Base-by-base conservation (phyloP, 495 filamentous ascomycete genomes). In the Podospora australis region DNA sequence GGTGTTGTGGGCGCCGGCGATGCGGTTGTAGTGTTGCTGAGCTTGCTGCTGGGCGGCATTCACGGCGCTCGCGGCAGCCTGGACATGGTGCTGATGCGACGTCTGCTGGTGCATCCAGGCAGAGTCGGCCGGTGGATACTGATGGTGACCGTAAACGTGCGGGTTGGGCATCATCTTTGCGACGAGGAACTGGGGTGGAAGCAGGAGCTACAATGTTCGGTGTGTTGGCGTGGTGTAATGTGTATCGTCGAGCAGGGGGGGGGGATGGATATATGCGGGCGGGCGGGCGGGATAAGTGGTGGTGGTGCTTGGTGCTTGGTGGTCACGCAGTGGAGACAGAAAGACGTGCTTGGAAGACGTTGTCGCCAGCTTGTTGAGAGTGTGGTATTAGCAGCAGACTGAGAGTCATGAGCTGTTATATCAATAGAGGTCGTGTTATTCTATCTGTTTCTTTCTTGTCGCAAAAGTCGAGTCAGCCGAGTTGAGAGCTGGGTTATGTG, bases 91-190 rank as follows among this genome's bases (percentile, higher is more conserved):
- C 48, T 83, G 82, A 46, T 84, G 80, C 39, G 75, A 77, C 43
- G 78, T 77, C 57, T 80, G 72, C 54, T 78, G 82, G 55, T 90
- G 84, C 71, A 87, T 72, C 84, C 86, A 88, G 60, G 84, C 75
- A 51, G 82, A 81, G 60, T 91, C 86, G 62, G 79, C 76, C 65
- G 84, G 84, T 40, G 74, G 79, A 50, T 78, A 90, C 58, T 90
- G 86, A 64, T 90, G 86, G 66, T 94, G 88, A 16, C 61, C 68
- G 56, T 73, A 74, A 43, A 72, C 64, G 56, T 65, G 69, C 39
- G 65, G 65, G 44, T 65, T 60, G 11, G 66, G 63, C 63, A 67
- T 63, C 69, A 70, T 71, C 50, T 54, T 67, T 49, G 51, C 49
- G 28, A 26, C 35, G 17, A 25, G 38, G 23, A 19, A 5, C 7